Percentiles rank a stretch among this genome's conserved stretches.
Conservation (phyloP, 2,329 filamentous ascomycete species). For the Colletotrichum sp. region DNA sequence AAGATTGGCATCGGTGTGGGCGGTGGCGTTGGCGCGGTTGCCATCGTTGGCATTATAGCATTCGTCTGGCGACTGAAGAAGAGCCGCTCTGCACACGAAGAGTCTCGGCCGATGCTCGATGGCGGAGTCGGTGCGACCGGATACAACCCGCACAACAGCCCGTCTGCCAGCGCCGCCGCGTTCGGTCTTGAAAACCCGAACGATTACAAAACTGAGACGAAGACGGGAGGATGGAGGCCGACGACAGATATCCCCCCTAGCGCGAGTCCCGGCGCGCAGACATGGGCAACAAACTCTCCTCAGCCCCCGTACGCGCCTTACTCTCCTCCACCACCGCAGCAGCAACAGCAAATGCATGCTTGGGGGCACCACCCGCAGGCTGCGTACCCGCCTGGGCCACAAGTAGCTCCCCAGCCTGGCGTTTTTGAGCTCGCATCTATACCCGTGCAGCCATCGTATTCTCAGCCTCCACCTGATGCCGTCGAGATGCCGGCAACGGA, state of each 20-base stretch:
- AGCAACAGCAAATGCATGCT: background rate
- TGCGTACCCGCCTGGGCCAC: background rate
- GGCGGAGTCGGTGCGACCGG: background rate
- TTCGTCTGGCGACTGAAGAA: constrained; percentile 14
- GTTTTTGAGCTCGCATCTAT: constrained; percentile 23
- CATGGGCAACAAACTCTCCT: constrained; percentile 10
- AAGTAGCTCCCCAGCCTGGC: background rate
- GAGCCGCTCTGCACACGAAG: constrained; percentile 16
- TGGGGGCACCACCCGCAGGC: constrained; percentile 15
- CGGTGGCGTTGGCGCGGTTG: constrained; percentile 30
- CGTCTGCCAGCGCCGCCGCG: background rate
- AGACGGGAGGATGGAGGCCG: background rate
- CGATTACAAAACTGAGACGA: background rate
- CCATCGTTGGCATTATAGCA: constrained; percentile 3
- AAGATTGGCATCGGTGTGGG: constrained; percentile 47
- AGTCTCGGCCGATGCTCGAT: constrained; percentile 22
- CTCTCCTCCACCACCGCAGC: background rate
- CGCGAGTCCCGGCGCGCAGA: constrained; percentile 3
- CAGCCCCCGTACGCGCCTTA: background rate
- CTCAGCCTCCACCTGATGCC: background rate
- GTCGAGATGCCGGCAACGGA: constrained; percentile 22
- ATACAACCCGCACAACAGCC: constrained; percentile 5
- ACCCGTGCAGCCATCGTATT: background rate
- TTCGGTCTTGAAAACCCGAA: background rate
- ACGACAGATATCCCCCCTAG: background rate